Conservation (phyloP, 2,329 filamentous ascomycete genomes). For the Monosporascus ibericus region DNA sequence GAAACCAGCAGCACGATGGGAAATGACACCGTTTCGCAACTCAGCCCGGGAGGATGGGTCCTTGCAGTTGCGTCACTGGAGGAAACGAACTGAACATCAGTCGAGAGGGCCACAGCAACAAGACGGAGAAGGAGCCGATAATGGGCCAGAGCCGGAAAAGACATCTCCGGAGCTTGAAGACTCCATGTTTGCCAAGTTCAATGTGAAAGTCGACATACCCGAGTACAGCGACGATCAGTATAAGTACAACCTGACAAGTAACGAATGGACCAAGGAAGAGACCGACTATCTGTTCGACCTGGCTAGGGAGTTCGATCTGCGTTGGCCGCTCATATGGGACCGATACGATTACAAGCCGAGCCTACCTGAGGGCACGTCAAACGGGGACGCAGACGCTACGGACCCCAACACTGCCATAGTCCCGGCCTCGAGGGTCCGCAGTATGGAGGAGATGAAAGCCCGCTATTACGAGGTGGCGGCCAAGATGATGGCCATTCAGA, state of each 20-base stretch:
- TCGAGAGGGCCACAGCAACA: constrained; percentile 19
- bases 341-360: constrained; percentile 71
- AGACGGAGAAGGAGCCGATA: constrained; percentile 22
- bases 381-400: constrained; percentile 35
- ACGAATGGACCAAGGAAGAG: constrained; percentile 86
- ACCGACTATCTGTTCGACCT: constrained; percentile 83
- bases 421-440: constrained; percentile 49
- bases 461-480: constrained; percentile 85
- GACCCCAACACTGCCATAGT: constrained; percentile 49
- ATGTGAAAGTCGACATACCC: constrained; percentile 71
- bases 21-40: constrained; percentile 67
- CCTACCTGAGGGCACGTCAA: constrained; percentile 23
- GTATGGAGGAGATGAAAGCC: constrained; percentile 85
- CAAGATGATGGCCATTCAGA: constrained; percentile 73
- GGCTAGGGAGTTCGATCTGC: constrained; percentile 72
- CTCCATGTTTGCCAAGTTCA: constrained; percentile 76
- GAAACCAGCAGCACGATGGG: constrained; percentile 58
- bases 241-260: constrained; percentile 61
- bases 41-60: constrained; percentile 63
- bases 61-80: constrained; percentile 75
- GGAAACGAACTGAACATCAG: constrained; percentile 49
- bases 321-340: constrained; percentile 89
- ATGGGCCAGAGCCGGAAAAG: constrained; percentile 29
- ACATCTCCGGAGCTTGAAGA: constrained; percentile 44
- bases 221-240: constrained; percentile 87